Conservation (phyloP, 2,329 filamentous ascomycete species). For the Drechmeria coniospora region DNA sequence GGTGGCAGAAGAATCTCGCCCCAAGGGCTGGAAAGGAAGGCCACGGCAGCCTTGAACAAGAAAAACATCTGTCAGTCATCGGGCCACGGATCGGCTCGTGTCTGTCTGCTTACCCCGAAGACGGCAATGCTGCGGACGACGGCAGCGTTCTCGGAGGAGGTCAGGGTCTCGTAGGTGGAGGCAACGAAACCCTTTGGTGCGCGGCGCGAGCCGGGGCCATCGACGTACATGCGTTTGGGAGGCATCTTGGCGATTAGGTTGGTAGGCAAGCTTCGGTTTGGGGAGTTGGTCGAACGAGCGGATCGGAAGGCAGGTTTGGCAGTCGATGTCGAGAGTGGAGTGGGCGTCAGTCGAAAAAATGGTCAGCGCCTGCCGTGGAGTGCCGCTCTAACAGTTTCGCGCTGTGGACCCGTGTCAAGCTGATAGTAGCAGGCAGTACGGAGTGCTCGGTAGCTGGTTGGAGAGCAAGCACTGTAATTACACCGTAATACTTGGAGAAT, state of each 20-base stretch:
- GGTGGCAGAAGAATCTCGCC: conserved; percentile 53
- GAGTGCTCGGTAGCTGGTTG: too few species aligned
- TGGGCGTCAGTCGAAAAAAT: too few species aligned
- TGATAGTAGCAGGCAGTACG: too few species aligned
- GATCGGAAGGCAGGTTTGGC: too few species aligned
- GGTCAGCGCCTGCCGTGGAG: too few species aligned
- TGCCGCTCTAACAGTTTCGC: too few species aligned
- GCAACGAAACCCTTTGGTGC: conserved; percentile 36
- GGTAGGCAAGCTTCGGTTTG: too few species aligned
- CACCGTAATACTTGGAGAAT: too few species aligned
- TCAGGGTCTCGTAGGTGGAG: conserved; percentile 45
- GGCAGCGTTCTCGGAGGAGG: conserved; percentile 51
- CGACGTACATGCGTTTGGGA: conserved; percentile 43
- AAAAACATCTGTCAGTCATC: conserved; percentile 5
- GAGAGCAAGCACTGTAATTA: too few species aligned
- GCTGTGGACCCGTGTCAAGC: too few species aligned
- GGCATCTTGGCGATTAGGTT: conserved; percentile 33
- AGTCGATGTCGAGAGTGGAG: too few species aligned
- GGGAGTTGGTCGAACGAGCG: neutral
- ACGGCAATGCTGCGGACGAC: conserved; percentile 52
- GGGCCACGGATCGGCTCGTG: neutral
- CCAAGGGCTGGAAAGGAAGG: conserved; percentile 52
- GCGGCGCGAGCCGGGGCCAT: conserved; percentile 26
- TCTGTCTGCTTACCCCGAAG: conserved; percentile 42
- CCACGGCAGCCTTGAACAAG: conserved; percentile 28